phyloP scores from a whole-genome alignment of 495 filamentous ascomycete genomes.

The Filosporella fistucella region DNA sequence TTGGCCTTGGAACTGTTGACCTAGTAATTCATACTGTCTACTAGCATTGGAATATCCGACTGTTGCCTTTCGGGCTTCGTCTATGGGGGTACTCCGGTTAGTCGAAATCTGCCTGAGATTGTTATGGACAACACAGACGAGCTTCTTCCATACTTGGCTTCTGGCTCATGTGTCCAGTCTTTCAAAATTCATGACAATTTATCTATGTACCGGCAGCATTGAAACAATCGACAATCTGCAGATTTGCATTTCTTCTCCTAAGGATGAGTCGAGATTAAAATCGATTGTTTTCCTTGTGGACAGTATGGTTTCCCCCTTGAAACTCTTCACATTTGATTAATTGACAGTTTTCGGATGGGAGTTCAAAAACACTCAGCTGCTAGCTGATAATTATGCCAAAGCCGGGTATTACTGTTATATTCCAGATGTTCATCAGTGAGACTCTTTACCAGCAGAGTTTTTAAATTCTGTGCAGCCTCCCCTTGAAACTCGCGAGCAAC shows the following conservation, averaged over 20 bases:
- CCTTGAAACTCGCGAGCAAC: constrained; percentile 9
- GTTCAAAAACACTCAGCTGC: constrained; percentile 35
- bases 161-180: too few species aligned
- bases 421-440: constrained; percentile 37
- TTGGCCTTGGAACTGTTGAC: too few species aligned
- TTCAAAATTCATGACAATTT: constrained; percentile 34
- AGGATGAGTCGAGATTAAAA: constrained; percentile 11
- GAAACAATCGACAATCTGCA: constrained; percentile 34
- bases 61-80: constrained; percentile 13
- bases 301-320: not conserved
- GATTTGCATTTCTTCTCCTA: constrained; percentile 29
- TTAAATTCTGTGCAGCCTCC: constrained; percentile 31
- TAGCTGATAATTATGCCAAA: constrained; percentile 40
- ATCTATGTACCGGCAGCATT: constrained; percentile 30
- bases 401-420: constrained; percentile 36
- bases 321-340: not conserved
- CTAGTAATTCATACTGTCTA: constrained; percentile 10
- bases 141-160: too few species aligned
- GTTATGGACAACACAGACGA: too few species aligned
- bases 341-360: constrained; percentile 32
- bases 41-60: constrained; percentile 3
- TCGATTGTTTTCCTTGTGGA: constrained; percentile 14
- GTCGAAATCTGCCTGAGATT: too few species aligned
- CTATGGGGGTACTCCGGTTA: not conserved
- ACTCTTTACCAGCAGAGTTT: constrained; percentile 31